Evolutionary conservation across 2,329 filamentous ascomycete genomes (phyloP), one percentile per base, ranked within the genome.

Genomic region (Penicillium sp.): DNA sequence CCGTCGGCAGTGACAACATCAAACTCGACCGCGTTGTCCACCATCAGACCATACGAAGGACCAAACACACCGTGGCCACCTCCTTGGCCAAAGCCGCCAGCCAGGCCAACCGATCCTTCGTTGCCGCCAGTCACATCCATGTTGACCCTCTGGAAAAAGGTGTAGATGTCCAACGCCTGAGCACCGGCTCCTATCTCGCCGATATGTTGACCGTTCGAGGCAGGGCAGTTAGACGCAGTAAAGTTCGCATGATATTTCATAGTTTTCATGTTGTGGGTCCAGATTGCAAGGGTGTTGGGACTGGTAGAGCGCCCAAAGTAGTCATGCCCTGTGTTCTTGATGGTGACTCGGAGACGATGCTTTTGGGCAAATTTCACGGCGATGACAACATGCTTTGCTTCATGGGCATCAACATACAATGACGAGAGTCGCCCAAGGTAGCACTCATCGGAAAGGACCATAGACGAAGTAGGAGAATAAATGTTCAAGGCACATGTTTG

Each of bases 1-100:
- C 82, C 82, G 58, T 77, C 75, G 11, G 80, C 75, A 6, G 78
- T 79, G 7, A 85, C 78, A 7, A 84, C 75, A 54, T 83, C 75
- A 51, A 80, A 73, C 50, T 78, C 72, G 11, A 85, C 70, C 3
- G 82, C 75, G 62, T 83, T 78, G 66, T 85, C 82, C 5, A 80
- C 76, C 59, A 75, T 82, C 67, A 85, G 78, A 22, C 64, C 63
- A 18, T 62, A 60, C 13, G 80, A 67, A 50, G 76, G 76, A 6
- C 79, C 80, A 52, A 87, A 66, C 2, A 82, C 81, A 7, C 79
- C 82, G 66, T 86, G 82, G 0, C 85, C 84, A 40, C 82, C 85
- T 11, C 82, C 83, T 49, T 75, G 74, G 4, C 74, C 72, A 60
- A 75, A 80, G 10, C 77, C 77, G 18, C 82, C 82, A 6, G 77